A percentile compares a stretch with the other conserved stretches of the same genome.
These are phyloP conservation scores for Boletus reticulatus DNA, from an alignment of 768 basidiomycete genomes.

Conservation along the genomic window DNA sequence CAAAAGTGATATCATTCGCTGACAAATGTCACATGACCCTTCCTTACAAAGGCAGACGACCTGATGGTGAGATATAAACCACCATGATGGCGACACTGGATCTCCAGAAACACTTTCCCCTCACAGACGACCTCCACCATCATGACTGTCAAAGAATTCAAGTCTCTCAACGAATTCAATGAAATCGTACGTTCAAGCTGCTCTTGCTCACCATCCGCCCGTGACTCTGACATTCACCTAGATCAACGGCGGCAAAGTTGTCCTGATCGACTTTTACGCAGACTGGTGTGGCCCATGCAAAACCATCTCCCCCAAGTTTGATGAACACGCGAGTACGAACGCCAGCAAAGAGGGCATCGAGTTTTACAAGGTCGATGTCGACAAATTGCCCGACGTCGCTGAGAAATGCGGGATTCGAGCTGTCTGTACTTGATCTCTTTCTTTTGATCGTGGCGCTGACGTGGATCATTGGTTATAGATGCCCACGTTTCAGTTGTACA, in stretches of 20 bases:
- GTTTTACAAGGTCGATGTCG: slow-evolving; percentile 77
- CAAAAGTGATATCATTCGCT: background rate
- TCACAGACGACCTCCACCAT: background rate
- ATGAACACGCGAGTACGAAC: background rate
- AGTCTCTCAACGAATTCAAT: background rate
- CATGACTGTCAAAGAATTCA: background rate
- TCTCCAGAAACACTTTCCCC: background rate
- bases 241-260: background rate
- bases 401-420: slow-evolving; percentile 52
- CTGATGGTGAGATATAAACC: background rate
- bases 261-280: slow-evolving; percentile 23
- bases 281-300: slow-evolving; percentile 21
- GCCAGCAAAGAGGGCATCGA: slow-evolving; percentile 31
- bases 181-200: background rate
- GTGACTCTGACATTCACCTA: background rate
- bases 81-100: background rate
- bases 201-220: background rate
- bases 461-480: slow-evolving; percentile 5
- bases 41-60: background rate
- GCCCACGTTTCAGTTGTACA: slow-evolving; percentile 20
- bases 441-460: background rate
- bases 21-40: slow-evolving; percentile 2
- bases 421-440: slow-evolving; percentile 36
- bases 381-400: slow-evolving; percentile 46
- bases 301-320: slow-evolving; percentile 14